Evolutionary conservation across 2,329 filamentous ascomycete species (phyloP), one percentile per base, ranked within the genome.

Genomic region (Sclerotinia subarctica): DNA sequence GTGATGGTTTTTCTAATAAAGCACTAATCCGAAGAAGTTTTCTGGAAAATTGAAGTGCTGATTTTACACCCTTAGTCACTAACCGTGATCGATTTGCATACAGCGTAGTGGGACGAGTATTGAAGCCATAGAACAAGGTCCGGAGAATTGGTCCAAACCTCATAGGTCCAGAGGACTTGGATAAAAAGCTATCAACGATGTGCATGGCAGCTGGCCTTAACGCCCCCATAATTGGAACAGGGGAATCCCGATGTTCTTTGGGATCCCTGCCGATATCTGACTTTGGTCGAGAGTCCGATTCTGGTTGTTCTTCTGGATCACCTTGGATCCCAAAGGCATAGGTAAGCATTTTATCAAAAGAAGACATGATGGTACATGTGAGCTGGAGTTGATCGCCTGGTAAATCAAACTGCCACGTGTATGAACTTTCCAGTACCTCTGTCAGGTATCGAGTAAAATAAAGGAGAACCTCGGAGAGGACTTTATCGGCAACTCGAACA

Each of bases 391-490:
- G 88, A 72, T 94, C 89, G 35, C 88, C 82, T 15, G 87, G 83
- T 1, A 85, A 84, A 8, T 86, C 83, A 77, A 96, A 97, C 72
- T 89, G 90, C 95, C 94, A 99, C 6, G 89, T 93, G 42, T 88
- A 86, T 49, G 90, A 91, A 78, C 90, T 95, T 79, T 96, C 93
- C 73, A 96, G 90, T 8, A 96, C 86, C 75, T 96, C 93, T 32
- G 96, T 85, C 71, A 92, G 84, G 2, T 89, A 89, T 72, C 91
- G 88, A 8, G 90, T 89, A 74, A 94, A 90, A 5, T 89, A 88
- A 57, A 90, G 81, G 51, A 93, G 82, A 24, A 94, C 88, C 59
- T 86, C 87, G 56, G 87, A 85, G 73, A 96, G 85, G 51, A 91
- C 85, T 76, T 93, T 90, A 72, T 96, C 91, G 6, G 93, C 91